A percentile compares a stretch with the other conserved stretches of the same genome.
Evolutionary conservation across 2,329 filamentous ascomycete species (phyloP).

Genomic region (Diaporthe citriasiana): DNA sequence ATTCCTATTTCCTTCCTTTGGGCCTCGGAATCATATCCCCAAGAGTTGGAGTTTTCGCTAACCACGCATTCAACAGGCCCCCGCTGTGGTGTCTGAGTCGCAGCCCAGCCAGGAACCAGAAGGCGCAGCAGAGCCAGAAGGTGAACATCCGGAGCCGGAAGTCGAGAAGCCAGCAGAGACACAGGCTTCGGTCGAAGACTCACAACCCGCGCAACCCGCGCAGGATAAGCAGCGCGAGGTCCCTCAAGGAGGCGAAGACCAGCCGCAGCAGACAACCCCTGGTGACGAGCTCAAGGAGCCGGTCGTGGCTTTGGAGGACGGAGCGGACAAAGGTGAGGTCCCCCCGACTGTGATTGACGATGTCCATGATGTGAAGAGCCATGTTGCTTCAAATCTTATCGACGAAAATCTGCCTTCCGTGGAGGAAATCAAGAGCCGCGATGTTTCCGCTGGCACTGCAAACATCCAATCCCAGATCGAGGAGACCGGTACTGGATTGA

Average conservation of each 20-base stretch:
- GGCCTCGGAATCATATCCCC: background rate
- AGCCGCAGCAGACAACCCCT: conserved; percentile 1
- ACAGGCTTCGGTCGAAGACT: background rate
- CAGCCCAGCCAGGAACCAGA: background rate
- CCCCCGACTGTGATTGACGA: conserved; percentile 40
- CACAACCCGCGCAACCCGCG: background rate
- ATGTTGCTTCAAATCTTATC: conserved; percentile 43
- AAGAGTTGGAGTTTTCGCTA: background rate
- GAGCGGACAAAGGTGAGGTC: conserved; percentile 40
- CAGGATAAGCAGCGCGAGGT: background rate
- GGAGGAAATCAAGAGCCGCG: conserved; percentile 26
- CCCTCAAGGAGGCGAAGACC: background rate
- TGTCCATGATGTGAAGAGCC: conserved; percentile 38
- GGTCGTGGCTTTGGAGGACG: conserved; percentile 18
- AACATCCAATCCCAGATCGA: background rate
- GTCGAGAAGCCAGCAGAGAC: conserved; percentile 2
- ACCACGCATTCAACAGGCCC: background rate
- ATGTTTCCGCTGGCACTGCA: conserved; percentile 33
- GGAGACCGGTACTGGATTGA: background rate
- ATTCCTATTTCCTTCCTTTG: background rate
- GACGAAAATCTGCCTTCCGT: conserved; percentile 34
- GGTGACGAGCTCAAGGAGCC: conserved; percentile 25
- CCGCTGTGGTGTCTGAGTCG: conserved; percentile 11
- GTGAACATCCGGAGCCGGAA: background rate
- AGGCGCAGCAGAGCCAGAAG: conserved; percentile 7